Evolutionary conservation across 305 asterid genomes (phyloP).

Genomic region (Ilex paraguariensis): DNA sequence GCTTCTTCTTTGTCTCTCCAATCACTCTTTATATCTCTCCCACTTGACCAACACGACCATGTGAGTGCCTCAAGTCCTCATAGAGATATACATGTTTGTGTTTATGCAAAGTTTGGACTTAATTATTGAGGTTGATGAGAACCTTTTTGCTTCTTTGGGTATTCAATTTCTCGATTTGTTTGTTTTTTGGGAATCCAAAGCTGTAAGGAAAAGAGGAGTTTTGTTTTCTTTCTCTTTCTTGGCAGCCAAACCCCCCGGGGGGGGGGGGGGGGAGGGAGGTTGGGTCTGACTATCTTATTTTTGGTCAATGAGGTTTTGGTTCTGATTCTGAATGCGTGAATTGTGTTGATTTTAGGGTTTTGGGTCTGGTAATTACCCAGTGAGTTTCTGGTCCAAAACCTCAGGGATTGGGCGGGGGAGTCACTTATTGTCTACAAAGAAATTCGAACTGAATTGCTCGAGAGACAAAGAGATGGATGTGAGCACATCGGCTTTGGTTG

Average conservation of each 20-base stretch:
- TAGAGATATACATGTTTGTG: no score
- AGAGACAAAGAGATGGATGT: constrained; percentile 55
- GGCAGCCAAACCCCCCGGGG: no score
- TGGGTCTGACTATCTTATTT: no score
- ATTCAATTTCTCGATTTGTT: no score
- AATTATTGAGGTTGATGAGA: no score
- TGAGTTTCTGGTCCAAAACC: constrained; percentile 29
- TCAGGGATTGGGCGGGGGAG: constrained; percentile 20
- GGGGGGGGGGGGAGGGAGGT: no score
- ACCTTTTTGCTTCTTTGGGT: no score
- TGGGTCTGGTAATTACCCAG: constrained; percentile 24
- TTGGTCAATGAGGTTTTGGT: not conserved
- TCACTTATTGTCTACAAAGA: constrained; percentile 18
- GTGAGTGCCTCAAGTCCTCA: constrained; percentile 22
- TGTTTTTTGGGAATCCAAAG: no score
- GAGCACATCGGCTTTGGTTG: constrained; percentile 44
- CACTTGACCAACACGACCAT: constrained; percentile 20
- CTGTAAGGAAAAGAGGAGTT: no score
- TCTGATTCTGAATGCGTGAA: not conserved
- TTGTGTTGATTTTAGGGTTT: constrained; percentile 27
- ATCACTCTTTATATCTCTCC: constrained; percentile 22
- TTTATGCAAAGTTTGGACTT: no score
- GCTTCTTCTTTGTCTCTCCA: constrained; percentile 38
- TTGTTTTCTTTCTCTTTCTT: no score
- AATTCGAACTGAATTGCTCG: constrained; percentile 39